Percentiles rank a stretch among this genome's conserved stretches.
Conservation (phyloP, 257 asterid genomes). For the Vinca minor region DNA sequence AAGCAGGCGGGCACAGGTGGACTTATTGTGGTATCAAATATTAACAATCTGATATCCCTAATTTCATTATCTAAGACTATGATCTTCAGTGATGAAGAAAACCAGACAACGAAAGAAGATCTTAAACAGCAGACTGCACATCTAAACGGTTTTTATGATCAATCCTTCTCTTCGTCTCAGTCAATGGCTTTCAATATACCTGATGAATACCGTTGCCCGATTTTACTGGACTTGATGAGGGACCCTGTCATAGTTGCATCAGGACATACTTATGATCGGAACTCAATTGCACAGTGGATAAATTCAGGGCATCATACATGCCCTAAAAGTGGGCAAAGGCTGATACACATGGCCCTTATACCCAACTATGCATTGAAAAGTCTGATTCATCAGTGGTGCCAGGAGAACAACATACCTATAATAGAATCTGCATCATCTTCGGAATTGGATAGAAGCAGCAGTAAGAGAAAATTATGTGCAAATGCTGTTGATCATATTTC, state of each 20-base stretch:
- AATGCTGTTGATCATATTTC: conserved; percentile 58
- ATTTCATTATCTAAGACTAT: conserved; percentile 41
- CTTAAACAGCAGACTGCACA: conserved; percentile 32
- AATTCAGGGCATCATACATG: conserved; percentile 80
- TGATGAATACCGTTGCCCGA: conserved; percentile 73
- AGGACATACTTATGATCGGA: conserved; percentile 80
- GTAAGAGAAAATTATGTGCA: conserved; percentile 39
- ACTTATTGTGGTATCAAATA: conserved; percentile 51
- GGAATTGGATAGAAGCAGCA: conserved; percentile 30
- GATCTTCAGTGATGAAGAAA: conserved; percentile 28
- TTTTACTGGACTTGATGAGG: conserved; percentile 72
- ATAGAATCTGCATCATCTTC: conserved; percentile 32
- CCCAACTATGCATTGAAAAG: conserved; percentile 68
- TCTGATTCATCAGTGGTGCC: conserved; percentile 70
- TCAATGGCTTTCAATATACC: conserved; percentile 41
- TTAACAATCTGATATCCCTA: conserved; percentile 58
- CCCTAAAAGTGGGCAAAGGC: conserved; percentile 80
- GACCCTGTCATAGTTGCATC: conserved; percentile 83
- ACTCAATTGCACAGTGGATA: conserved; percentile 74
- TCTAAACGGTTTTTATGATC: conserved; percentile 26
- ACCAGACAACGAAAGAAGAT: conserved; percentile 23
- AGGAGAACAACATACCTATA: conserved; percentile 51
- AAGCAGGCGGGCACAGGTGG: conserved; percentile 92
- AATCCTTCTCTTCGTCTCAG: conserved; percentile 26
- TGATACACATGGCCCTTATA: conserved; percentile 78